These are phyloP conservation scores for Schwanniomyces etchellsii DNA, from an alignment of 1,139 yeast genomes.

Conservation along the genomic window DNA sequence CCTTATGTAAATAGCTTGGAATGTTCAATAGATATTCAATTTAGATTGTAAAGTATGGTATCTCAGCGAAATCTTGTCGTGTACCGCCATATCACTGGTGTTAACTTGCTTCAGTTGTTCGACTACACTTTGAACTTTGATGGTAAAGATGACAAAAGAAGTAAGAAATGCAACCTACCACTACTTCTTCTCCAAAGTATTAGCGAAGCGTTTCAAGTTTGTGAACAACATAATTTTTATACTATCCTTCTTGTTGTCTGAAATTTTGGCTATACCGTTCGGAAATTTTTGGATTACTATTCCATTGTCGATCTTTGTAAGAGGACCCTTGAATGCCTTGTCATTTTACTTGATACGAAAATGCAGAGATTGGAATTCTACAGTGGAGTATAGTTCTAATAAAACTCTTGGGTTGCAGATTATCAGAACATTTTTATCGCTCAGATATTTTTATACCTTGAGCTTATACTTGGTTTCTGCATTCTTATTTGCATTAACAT, in stretches of 20 bases:
- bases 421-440: slow-evolving; percentile 39
- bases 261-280: slow-evolving; percentile 22
- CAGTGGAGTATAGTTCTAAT: slow-evolving; percentile 45
- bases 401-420: slow-evolving; percentile 47
- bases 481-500: slow-evolving; percentile 22
- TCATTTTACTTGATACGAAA: slow-evolving; percentile 35
- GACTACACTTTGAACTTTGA: background rate
- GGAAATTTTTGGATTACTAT: slow-evolving; percentile 28
- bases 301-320: slow-evolving; percentile 16
- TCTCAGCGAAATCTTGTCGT: no score
- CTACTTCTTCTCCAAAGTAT: slow-evolving; percentile 25
- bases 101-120: no score
- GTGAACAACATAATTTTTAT: slow-evolving; percentile 27
- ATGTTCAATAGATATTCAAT: no score
- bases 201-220: slow-evolving; percentile 30
- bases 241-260: slow-evolving; percentile 20
- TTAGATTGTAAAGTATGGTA: no score
- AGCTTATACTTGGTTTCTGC: slow-evolving; percentile 37
- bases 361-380: slow-evolving; percentile 44
- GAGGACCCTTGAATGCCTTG: slow-evolving; percentile 27
- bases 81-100: no score
- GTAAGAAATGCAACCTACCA: slow-evolving; percentile 19
- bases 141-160: no score
- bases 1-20: no score
- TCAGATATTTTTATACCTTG: slow-evolving; percentile 29